Evolutionary conservation across 179 eudicot genomes (phyloP).

Genomic region (Sideroxylon spinosum): DNA sequence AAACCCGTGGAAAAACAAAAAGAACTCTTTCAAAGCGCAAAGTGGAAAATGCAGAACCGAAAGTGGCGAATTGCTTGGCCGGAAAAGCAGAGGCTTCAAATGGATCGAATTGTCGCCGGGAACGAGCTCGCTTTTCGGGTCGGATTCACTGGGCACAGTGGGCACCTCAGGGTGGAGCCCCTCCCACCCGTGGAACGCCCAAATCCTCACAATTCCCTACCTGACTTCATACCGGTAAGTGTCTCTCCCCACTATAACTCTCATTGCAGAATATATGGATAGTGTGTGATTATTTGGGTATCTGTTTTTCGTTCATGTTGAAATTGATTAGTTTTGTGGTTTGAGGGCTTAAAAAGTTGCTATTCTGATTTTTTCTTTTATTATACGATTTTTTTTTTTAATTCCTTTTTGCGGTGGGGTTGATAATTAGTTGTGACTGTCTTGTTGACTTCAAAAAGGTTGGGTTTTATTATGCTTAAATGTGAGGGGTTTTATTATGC

Average conservation of each 20-base stretch:
- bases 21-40: not conserved
- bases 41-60: not conserved
- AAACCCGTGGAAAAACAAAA: no score
- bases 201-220: constrained; percentile 52
- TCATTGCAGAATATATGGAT: not conserved
- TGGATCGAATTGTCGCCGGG: constrained; percentile 63
- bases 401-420: constrained; percentile 4
- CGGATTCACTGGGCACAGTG: constrained; percentile 87
- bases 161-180: constrained; percentile 77
- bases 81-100: constrained; percentile 19
- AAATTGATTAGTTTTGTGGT: not conserved
- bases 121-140: constrained; percentile 74
- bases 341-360: not conserved
- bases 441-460: not conserved
- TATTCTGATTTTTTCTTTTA: no score
- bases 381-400: not conserved
- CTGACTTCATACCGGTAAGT: constrained; percentile 75
- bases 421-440: not conserved
- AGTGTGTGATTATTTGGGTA: not conserved
- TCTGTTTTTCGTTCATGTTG: not conserved
- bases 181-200: constrained; percentile 70
- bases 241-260: not conserved
- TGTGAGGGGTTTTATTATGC: not conserved
- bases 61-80: not conserved
- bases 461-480: not conserved